Evolutionary conservation across 176 grass and related monocot species (phyloP).

Genomic region (Elymus sibiricus): DNA sequence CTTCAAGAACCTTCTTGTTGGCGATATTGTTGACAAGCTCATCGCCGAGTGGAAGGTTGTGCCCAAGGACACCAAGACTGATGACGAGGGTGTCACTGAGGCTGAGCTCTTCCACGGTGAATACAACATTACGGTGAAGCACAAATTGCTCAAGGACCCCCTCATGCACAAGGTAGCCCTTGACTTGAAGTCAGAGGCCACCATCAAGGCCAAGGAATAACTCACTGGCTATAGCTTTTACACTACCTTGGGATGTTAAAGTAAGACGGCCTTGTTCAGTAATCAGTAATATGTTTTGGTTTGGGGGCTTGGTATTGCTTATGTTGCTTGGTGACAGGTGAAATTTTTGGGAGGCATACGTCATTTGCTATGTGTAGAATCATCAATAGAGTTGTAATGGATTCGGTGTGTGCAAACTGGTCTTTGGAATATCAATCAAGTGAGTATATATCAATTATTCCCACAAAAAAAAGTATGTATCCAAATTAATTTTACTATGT

Average conservation of each 20-base stretch:
- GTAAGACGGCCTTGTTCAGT: not conserved
- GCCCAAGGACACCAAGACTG: constrained; percentile 26
- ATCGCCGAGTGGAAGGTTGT: constrained; percentile 44
- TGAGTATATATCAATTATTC: not conserved
- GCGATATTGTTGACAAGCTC: constrained; percentile 57
- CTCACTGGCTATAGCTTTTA: not conserved
- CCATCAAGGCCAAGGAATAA: constrained; percentile 1
- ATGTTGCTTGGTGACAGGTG: no score
- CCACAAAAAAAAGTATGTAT: no score
- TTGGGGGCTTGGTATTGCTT: not conserved
- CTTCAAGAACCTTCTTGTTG: constrained; percentile 58
- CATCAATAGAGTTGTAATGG: not conserved
- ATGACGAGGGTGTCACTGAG: constrained; percentile 37
- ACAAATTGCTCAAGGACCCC: constrained; percentile 26
- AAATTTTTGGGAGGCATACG: no score
- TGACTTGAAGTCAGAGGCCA: constrained; percentile 18
- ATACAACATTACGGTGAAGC: constrained; percentile 41
- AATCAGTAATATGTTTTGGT: not conserved
- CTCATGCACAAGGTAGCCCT: constrained; percentile 37
- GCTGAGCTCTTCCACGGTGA: constrained; percentile 62
- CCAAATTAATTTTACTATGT: not conserved
- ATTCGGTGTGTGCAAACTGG: not conserved
- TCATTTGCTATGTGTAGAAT: not conserved
- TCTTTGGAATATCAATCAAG: not conserved
- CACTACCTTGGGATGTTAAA: not conserved